A percentile compares a stretch with the other conserved stretches of the same genome.
These are phyloP conservation scores for Leptodontidium sp. DNA, from an alignment of 2,329 filamentous ascomycete genomes.

Conservation along the genomic window DNA sequence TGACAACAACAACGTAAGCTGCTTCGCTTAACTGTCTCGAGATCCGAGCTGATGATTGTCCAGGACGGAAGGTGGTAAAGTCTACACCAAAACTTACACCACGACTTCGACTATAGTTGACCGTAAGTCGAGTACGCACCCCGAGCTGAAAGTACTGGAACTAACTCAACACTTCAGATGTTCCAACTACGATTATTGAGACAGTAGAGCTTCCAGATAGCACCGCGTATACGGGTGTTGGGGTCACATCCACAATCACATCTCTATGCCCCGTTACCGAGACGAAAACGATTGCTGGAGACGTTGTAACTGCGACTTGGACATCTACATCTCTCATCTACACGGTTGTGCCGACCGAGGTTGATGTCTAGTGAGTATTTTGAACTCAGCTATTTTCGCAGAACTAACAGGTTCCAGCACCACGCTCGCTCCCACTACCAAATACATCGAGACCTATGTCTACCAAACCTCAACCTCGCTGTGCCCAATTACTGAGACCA, in stretches of 20 bases:
- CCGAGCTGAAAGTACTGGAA: not conserved
- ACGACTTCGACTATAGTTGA: conserved; percentile 49
- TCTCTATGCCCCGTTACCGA: conserved; percentile 51
- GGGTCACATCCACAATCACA: conserved; percentile 45
- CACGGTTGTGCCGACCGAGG: conserved; percentile 33
- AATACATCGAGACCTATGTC: conserved; percentile 45
- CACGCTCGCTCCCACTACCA: conserved; percentile 23
- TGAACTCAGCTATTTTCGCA: conserved; percentile 2
- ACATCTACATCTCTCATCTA: conserved; percentile 39
- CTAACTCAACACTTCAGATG: conserved; percentile 8
- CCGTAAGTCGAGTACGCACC: not conserved
- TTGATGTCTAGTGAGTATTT: conserved; percentile 30
- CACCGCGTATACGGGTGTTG: conserved; percentile 20
- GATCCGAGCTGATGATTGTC: conserved; percentile 22
- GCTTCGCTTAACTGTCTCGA: not conserved
- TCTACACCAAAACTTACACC: conserved; percentile 53
- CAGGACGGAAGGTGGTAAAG: conserved; percentile 48
- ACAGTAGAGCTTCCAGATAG: conserved; percentile 37
- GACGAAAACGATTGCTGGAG: conserved; percentile 53
- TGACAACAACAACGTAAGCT: conserved; percentile 48
- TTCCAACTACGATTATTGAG: conserved; percentile 35
- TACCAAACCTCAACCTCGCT: conserved; percentile 50
- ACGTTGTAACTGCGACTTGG: conserved; percentile 28
- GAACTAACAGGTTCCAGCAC: conserved; percentile 20
- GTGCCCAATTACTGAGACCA: conserved; percentile 56